A percentile compares a stretch with the other conserved stretches of the same genome.
These are phyloP conservation scores for Zasmidium angulare DNA, from an alignment of 2,329 filamentous ascomycete genomes.

Conservation along the genomic window DNA sequence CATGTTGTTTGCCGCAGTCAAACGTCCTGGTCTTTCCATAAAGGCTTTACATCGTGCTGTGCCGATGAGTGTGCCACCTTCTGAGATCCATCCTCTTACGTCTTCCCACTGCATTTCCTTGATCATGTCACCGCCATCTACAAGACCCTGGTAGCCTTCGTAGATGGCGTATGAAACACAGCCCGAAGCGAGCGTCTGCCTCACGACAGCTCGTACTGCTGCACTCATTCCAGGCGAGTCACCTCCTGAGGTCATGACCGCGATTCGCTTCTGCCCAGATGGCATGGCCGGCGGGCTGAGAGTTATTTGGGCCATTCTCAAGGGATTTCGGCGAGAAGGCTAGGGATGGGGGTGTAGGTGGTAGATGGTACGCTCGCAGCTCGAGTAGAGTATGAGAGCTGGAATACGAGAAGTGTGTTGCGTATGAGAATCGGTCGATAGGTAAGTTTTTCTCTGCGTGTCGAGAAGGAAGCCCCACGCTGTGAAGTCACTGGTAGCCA, in stretches of 20 bases:
- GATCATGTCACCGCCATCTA: conserved; percentile 86
- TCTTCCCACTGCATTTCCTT: conserved; percentile 87
- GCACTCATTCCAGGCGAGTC: conserved; percentile 96
- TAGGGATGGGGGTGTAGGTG: neutral
- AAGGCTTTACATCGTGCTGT: conserved; percentile 92
- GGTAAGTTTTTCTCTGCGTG: neutral
- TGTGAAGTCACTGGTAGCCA: neutral
- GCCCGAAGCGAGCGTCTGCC: conserved; percentile 79
- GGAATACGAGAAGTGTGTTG: neutral
- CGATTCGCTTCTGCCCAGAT: conserved; percentile 63
- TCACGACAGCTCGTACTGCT: conserved; percentile 83
- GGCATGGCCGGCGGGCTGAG: conserved; percentile 32
- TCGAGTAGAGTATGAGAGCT: neutral
- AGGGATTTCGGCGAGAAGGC: neutral
- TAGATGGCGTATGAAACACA: conserved; percentile 59
- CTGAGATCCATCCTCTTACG: conserved; percentile 89
- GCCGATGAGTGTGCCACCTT: conserved; percentile 93
- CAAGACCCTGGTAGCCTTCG: conserved; percentile 94
- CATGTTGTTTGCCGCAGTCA: conserved; percentile 91
- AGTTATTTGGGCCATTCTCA: conserved; percentile 32
- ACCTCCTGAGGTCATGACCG: conserved; percentile 90
- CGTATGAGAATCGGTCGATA: neutral
- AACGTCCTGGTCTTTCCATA: conserved; percentile 79
- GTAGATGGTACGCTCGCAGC: neutral
- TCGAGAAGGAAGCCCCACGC: neutral